phyloP scores from a whole-genome alignment of 2,329 filamentous ascomycete species.

The Raffaelea deltoideospora region DNA sequence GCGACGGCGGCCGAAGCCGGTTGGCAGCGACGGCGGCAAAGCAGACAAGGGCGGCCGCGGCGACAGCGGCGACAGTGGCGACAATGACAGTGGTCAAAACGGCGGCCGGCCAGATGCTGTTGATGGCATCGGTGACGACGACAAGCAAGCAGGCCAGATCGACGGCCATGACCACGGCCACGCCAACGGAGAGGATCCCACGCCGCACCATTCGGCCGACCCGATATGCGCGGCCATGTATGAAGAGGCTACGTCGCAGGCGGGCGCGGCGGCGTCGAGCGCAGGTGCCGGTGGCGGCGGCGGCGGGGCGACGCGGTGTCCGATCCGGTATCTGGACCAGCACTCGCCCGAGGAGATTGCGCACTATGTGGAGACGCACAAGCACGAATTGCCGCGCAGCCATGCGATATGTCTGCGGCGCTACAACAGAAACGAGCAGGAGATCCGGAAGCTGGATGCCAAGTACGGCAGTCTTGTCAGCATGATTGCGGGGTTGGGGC shows the following conservation, averaged over 20 bases:
- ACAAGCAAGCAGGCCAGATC: conserved; percentile 4
- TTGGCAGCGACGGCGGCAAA: neutral
- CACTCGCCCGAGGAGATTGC: conserved; percentile 89
- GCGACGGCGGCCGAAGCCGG: too few relatives aligned
- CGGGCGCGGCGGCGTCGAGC: conserved; percentile 28
- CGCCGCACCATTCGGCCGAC: conserved; percentile 35
- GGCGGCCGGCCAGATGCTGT: conserved; percentile 9
- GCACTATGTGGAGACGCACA: conserved; percentile 85
- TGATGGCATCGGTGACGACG: conserved; percentile 3
- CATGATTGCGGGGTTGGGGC: conserved; percentile 84
- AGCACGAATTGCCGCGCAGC: conserved; percentile 84
- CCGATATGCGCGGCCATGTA: conserved; percentile 51
- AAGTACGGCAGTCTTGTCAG: conserved; percentile 86
- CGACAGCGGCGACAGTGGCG: conserved; percentile 5
- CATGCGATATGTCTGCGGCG: conserved; percentile 85
- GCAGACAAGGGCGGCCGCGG: too few relatives aligned
- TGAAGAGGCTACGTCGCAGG: conserved; percentile 42
- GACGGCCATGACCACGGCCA: too few relatives aligned
- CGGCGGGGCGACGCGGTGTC: conserved; percentile 52
- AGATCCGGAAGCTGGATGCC: conserved; percentile 76
- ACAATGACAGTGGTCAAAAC: conserved; percentile 11
- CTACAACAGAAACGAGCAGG: conserved; percentile 74
- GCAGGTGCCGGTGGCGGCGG: too few relatives aligned
- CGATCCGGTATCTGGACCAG: conserved; percentile 83
- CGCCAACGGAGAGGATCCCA: too few relatives aligned